Conservation (phyloP, 768 basidiomycete species). For the Pleurotus djamor region DNA sequence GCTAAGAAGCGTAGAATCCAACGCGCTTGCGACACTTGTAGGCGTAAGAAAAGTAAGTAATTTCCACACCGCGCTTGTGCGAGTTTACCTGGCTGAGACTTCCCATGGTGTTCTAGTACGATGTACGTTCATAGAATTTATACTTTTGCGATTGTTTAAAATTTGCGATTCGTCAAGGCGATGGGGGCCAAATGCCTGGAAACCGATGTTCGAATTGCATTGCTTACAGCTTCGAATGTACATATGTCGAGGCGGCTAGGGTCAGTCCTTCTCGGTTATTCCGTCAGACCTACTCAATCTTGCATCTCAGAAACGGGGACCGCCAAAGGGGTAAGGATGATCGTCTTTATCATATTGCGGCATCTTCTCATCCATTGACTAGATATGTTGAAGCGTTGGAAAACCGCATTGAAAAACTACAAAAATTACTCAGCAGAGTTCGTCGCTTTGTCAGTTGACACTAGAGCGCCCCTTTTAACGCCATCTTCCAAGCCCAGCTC, state of each 20-base stretch:
- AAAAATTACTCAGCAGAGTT: slow-evolving; percentile 56
- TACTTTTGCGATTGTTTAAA: not conserved
- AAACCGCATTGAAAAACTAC: slow-evolving; percentile 61
- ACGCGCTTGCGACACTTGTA: slow-evolving; percentile 72
- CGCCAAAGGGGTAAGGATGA: slow-evolving; percentile 54
- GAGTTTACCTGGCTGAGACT: not conserved
- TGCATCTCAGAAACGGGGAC: slow-evolving; percentile 46
- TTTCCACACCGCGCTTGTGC: slow-evolving; percentile 5
- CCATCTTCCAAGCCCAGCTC: slow-evolving; percentile 25
- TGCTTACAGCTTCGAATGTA: slow-evolving; percentile 58
- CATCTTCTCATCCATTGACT: slow-evolving; percentile 17
- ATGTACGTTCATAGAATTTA: slow-evolving; percentile 25
- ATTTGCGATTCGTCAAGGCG: slow-evolving; percentile 37
- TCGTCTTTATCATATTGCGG: not conserved
- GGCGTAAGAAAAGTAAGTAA: slow-evolving; percentile 65
- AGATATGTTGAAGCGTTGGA: slow-evolving; percentile 67
- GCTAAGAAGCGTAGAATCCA: slow-evolving; percentile 58
- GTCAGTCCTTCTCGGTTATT: slow-evolving; percentile 30
- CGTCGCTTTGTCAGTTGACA: slow-evolving; percentile 7
- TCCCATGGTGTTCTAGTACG: slow-evolving; percentile 29
- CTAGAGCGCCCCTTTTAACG: not conserved
- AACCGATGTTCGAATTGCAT: slow-evolving; percentile 66
- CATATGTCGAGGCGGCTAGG: slow-evolving; percentile 69
- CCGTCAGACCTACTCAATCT: not conserved
- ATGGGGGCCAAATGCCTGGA: slow-evolving; percentile 65